Evolutionary conservation across 495 filamentous ascomycete species (phyloP).

Genomic region (Achaetomiella virescens): DNA sequence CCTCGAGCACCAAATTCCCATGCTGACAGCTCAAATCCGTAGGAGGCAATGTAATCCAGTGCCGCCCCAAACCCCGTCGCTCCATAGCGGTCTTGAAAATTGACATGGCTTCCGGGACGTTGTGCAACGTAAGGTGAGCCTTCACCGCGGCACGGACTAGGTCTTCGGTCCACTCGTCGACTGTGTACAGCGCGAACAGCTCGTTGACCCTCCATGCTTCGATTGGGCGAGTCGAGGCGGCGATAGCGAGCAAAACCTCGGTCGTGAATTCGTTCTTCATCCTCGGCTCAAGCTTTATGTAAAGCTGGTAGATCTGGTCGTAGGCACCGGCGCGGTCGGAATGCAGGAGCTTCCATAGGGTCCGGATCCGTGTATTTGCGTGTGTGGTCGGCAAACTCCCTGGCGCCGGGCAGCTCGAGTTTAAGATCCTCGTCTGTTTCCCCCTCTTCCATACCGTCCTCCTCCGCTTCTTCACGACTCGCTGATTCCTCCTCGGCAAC

Average conservation of each 20-base stretch:
- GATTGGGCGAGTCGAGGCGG: slow-evolving; percentile 17
- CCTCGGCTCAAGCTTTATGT: slow-evolving; percentile 16
- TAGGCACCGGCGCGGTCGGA: slow-evolving; percentile 11
- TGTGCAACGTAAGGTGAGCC: slow-evolving; percentile 18
- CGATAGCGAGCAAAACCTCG: slow-evolving; percentile 20
- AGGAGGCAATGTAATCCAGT: slow-evolving; percentile 20
- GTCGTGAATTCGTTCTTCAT: slow-evolving; percentile 8
- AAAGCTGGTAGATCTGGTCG: slow-evolving; percentile 25
- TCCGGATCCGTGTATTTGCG: neutral
- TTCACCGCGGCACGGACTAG: slow-evolving; percentile 20
- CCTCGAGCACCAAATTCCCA: slow-evolving; percentile 23
- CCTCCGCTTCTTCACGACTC: neutral
- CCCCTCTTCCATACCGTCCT: neutral
- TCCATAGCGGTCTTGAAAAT: slow-evolving; percentile 19
- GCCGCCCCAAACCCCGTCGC: slow-evolving; percentile 11
- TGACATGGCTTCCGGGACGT: slow-evolving; percentile 14
- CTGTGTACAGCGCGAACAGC: slow-evolving; percentile 15
- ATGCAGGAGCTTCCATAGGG: neutral
- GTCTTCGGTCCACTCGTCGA: slow-evolving; percentile 23
- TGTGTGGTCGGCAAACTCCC: neutral
- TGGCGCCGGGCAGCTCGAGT: neutral
- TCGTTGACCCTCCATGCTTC: slow-evolving; percentile 23
- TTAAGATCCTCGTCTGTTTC: slow-evolving; percentile 15
- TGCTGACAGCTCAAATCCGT: slow-evolving; percentile 17
- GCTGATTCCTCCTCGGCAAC: neutral